phyloP scores from a whole-genome alignment of 768 basidiomycete species.

The Trametes maxima region DNA sequence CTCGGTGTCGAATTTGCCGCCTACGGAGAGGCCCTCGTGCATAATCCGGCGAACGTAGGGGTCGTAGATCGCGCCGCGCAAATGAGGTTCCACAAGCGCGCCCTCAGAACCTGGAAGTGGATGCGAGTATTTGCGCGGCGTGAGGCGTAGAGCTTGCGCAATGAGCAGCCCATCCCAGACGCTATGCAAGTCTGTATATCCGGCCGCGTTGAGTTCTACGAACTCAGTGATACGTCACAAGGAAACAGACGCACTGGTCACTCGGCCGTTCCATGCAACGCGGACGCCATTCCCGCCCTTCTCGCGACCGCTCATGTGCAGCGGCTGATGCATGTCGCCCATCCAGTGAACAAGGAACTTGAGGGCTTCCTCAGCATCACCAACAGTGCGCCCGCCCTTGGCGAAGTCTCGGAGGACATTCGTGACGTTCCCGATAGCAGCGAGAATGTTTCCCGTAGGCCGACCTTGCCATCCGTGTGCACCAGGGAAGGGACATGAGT shows the following conservation, averaged over 20 bases:
- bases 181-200: slow-evolving; percentile 69
- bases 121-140: slow-evolving; percentile 72
- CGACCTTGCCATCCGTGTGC: slow-evolving; percentile 69
- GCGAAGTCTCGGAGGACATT: slow-evolving; percentile 36
- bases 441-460: slow-evolving; percentile 66
- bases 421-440: slow-evolving; percentile 78
- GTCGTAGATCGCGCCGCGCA: slow-evolving; percentile 85
- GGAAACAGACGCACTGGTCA: slow-evolving; percentile 59
- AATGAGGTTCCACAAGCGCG: slow-evolving; percentile 37
- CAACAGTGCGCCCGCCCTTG: slow-evolving; percentile 22
- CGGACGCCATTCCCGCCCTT: slow-evolving; percentile 84
- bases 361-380: slow-evolving; percentile 73
- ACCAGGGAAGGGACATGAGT: slow-evolving; percentile 79
- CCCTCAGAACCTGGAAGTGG: slow-evolving; percentile 72
- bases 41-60: slow-evolving; percentile 85
- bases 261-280: slow-evolving; percentile 71
- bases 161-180: slow-evolving; percentile 87
- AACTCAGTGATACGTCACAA: not conserved
- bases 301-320: slow-evolving; percentile 88
- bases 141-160: slow-evolving; percentile 75
- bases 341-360: slow-evolving; percentile 93
- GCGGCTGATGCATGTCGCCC: slow-evolving; percentile 91
- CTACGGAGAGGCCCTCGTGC: slow-evolving; percentile 68
- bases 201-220: not conserved
- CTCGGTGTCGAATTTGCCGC: slow-evolving; percentile 41